Percentiles rank a stretch among this genome's conserved stretches.
These are phyloP conservation scores for Kwoniella pini DNA, from an alignment of 768 basidiomycete genomes.

Conservation along the genomic window DNA sequence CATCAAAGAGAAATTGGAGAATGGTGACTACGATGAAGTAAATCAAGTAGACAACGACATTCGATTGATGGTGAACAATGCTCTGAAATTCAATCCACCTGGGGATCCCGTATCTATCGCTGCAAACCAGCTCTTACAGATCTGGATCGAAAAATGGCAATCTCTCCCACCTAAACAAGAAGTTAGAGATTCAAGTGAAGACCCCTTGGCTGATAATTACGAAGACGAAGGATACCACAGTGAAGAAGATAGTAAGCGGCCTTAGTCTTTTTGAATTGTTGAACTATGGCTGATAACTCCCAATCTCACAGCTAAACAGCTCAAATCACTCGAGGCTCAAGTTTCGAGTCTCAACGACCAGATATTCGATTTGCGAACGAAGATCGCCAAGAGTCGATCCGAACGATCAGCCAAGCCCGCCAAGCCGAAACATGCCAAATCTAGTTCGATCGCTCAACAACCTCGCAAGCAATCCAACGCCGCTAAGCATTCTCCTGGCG, in stretches of 20 bases:
- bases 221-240: conserved; percentile 67
- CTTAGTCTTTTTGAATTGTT: neutral
- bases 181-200: conserved; percentile 58
- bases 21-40: conserved; percentile 72
- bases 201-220: conserved; percentile 64
- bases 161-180: conserved; percentile 62
- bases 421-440: conserved; percentile 29
- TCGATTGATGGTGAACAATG: conserved; percentile 92
- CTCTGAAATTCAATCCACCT: conserved; percentile 84
- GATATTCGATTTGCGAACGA: conserved; percentile 27
- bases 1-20: conserved; percentile 81
- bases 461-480: conserved; percentile 36
- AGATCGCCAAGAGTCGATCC: conserved; percentile 28
- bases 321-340: conserved; percentile 16
- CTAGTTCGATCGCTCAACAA: conserved; percentile 5
- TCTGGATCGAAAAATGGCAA: conserved; percentile 94
- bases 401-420: conserved; percentile 17
- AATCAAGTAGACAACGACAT: conserved; percentile 85
- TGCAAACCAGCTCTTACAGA: conserved; percentile 76
- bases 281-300: neutral
- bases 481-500: conserved; percentile 33
- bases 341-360: conserved; percentile 26
- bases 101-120: conserved; percentile 84
- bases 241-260: conserved; percentile 64
- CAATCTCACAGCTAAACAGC: conserved; percentile 4